phyloP scores from a whole-genome alignment of 805 yeast genomes.

The Candida endomychidarum region DNA sequence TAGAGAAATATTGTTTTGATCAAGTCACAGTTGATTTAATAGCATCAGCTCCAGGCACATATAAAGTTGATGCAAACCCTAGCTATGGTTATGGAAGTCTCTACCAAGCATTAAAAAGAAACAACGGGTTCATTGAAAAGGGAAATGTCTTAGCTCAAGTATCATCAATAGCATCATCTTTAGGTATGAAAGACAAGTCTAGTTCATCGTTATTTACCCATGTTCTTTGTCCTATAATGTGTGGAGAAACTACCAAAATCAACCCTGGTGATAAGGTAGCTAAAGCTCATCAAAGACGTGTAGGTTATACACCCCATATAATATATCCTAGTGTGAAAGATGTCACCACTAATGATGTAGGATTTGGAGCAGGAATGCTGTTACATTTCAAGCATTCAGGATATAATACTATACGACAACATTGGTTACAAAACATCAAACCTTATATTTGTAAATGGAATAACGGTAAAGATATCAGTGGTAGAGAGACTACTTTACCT shows the following conservation, averaged over 20 bases:
- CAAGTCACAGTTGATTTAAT: conserved; percentile 52
- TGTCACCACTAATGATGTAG: conserved; percentile 40
- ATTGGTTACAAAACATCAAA: conserved; percentile 30
- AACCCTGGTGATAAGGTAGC: conserved; percentile 26
- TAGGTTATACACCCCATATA: conserved; percentile 34
- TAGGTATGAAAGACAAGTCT: conserved; percentile 18
- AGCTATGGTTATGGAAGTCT: conserved; percentile 51
- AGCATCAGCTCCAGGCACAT: conserved; percentile 53
- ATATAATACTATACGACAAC: neutral
- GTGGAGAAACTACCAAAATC: conserved; percentile 21
- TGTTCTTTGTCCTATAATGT: conserved; percentile 39
- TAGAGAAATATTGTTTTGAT: conserved; percentile 45
- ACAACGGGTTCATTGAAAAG: conserved; percentile 24
- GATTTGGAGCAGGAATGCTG: conserved; percentile 50
- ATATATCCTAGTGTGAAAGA: conserved; percentile 47
- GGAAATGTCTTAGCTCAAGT: conserved; percentile 44
- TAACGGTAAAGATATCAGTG: conserved; percentile 19
- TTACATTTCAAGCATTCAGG: conserved; percentile 45
- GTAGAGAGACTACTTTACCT: conserved; percentile 46
- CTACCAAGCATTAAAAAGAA: conserved; percentile 38
- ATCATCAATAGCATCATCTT: conserved; percentile 52
- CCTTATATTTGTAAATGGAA: conserved; percentile 51
- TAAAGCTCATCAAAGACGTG: conserved; percentile 20
- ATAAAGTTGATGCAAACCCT: conserved; percentile 23
- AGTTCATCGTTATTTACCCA: conserved; percentile 48